Evolutionary conservation across 2,329 filamentous ascomycete genomes (phyloP), one percentile per base, ranked within the genome.

Genomic region (Neofusicoccum parvum): DNA sequence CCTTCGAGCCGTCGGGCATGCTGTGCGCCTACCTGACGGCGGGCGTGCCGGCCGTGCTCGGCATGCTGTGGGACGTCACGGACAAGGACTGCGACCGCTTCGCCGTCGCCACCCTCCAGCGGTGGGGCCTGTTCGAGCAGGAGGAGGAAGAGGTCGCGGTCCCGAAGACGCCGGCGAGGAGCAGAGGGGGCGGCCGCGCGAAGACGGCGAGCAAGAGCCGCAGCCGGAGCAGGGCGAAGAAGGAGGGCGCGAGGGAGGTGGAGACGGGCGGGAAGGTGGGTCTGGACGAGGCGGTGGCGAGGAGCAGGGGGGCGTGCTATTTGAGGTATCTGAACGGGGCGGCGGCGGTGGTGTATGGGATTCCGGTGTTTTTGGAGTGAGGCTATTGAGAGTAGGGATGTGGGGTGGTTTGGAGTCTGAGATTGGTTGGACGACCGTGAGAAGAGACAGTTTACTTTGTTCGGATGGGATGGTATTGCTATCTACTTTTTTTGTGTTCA

Each of bases 21-120:
- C 91, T 95, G 27, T 88, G 94, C 80, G 93, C 94, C 72, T 98
- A 98, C 79, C 88, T 99, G 79, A 88, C 94, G 70, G 94, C 93
- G 0, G 94, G 78, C 71, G 81, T 74, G 70, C 93, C 92, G 3
- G 93, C 94, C 0, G 87, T 98, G 10, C 88, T 98, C 2, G 95
- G 93, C 51, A 97, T 94, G 15, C 83, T 99, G 43, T 99, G 95
- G 95, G 95, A 99, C 77, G 95, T 99, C 58, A 99, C 95, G 10
- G 95, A 99, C 76, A 92, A 92, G 72, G 95, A 99, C 76, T 97
- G 97, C 76, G 96, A 99, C 80, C 90, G 94, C 17, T 96, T 97
- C 76, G 91, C 94, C 0, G 88, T 90, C 39, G 84, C 86, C 32
- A 82, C 91, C 2, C 91, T 97, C 75, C 91, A 95, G 74, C 85